These are phyloP conservation scores for Solanum dulcamara DNA, from an alignment of 257 asterid species.

Conservation along the genomic window DNA sequence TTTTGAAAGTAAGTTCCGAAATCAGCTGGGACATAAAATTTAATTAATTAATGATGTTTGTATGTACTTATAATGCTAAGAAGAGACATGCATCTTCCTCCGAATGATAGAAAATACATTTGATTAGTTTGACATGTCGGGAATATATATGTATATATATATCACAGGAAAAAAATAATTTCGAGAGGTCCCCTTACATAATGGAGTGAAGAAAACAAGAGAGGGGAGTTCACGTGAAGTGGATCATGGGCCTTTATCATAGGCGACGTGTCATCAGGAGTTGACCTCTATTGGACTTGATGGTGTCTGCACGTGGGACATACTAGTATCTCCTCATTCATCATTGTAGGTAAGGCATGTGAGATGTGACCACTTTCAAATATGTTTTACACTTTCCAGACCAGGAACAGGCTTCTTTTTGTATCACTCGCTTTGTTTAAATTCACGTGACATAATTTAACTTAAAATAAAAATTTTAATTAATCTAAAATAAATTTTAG, in stretches of 20 bases:
- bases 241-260: not conserved
- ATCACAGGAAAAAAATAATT: not conserved
- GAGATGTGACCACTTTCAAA: not conserved
- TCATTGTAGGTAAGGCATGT: not conserved
- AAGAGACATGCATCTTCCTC: not conserved
- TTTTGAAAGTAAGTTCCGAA: not conserved
- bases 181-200: conserved; percentile 1
- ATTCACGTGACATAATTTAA: not conserved
- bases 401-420: not conserved
- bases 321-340: not conserved
- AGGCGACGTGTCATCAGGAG: not conserved
- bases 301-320: not conserved
- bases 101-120: not conserved
- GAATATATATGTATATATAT: no score
- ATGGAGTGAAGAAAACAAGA: not conserved
- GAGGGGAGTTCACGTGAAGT: conserved; percentile 3
- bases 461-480: no score
- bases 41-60: not conserved
- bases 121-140: not conserved
- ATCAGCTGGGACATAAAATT: not conserved
- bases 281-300: not conserved
- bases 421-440: not conserved
- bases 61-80: not conserved
- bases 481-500: no score
- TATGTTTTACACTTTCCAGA: not conserved